Evolutionary conservation across 2,329 filamentous ascomycete genomes (phyloP).

Genomic region (Fusarium domesticum): DNA sequence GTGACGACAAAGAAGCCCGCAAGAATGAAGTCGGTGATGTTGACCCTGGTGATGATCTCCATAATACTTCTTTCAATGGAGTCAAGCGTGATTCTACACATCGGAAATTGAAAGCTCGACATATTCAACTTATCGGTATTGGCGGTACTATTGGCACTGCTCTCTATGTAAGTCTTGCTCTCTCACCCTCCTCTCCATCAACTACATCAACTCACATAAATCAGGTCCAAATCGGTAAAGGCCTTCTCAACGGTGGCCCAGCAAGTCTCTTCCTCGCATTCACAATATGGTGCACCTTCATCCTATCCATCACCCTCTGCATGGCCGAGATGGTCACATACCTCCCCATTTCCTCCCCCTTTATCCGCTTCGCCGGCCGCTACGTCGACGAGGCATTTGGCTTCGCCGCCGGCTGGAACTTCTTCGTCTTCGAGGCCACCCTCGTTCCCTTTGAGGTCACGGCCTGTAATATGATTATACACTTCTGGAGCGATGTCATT

Average conservation of each 20-base stretch:
- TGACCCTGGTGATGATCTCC: neutral
- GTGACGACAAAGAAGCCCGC: neutral
- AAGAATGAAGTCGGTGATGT: neutral
- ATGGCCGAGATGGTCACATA: constrained; percentile 77
- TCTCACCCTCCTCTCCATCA: neutral
- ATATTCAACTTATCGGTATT: constrained; percentile 60
- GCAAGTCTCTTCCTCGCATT: constrained; percentile 59
- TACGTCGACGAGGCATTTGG: constrained; percentile 75
- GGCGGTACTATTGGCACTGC: constrained; percentile 64
- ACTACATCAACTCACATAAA: too few species aligned
- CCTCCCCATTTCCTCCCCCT: constrained; percentile 72
- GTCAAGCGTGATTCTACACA: constrained; percentile 37
- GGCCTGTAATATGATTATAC: constrained; percentile 60
- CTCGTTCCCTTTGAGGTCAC: constrained; percentile 67
- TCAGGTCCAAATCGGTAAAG: constrained; percentile 55
- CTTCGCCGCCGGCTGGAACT: constrained; percentile 71
- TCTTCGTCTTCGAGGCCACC: constrained; percentile 67
- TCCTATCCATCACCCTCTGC: constrained; percentile 57
- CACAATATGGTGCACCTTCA: constrained; percentile 58
- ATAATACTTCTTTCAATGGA: neutral
- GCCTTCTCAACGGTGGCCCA: constrained; percentile 57
- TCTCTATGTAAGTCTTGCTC: constrained; percentile 44
- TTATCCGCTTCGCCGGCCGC: constrained; percentile 72
- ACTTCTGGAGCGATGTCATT: constrained; percentile 60
- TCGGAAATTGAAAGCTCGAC: constrained; percentile 52